These are phyloP conservation scores for Lecanoromycetidae sp. DNA, from an alignment of 2,329 filamentous ascomycete genomes.

Conservation along the genomic window DNA sequence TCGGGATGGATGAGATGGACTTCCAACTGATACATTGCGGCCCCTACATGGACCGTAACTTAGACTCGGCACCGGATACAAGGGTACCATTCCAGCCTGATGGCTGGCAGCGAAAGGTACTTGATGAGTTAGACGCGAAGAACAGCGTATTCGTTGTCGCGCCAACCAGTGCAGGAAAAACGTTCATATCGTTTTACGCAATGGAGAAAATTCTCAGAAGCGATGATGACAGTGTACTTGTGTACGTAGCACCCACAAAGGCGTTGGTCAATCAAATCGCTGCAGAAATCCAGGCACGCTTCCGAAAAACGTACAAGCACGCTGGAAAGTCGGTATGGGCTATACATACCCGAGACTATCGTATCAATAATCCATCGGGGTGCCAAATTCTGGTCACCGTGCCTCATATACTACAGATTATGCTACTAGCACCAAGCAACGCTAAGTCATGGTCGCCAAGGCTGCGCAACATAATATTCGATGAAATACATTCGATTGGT, in stretches of 20 bases:
- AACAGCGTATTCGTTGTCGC: constrained; percentile 64
- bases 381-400: constrained; percentile 70
- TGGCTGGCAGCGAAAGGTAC: constrained; percentile 61
- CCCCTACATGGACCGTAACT: constrained; percentile 62
- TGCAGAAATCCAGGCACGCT: constrained; percentile 50
- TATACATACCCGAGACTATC: constrained; percentile 63
- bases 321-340: constrained; percentile 60
- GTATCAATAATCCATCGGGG: constrained; percentile 58
- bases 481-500: constrained; percentile 71
- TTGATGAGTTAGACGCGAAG: constrained; percentile 59
- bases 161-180: constrained; percentile 69
- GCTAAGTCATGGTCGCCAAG: constrained; percentile 54
- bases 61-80: constrained; percentile 55
- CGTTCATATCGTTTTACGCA: constrained; percentile 73
- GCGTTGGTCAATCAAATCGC: constrained; percentile 71
- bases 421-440: constrained; percentile 56
- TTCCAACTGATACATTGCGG: constrained; percentile 60
- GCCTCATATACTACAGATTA: constrained; percentile 66
- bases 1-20: constrained; percentile 27
- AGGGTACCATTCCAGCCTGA: constrained; percentile 63
- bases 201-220: constrained; percentile 63
- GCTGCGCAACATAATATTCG: constrained; percentile 66
- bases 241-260: constrained; percentile 73
- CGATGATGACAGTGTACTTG: constrained; percentile 56
- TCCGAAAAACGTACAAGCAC: constrained; percentile 52